Evolutionary conservation across 129 eudicot genomes (phyloP).

Genomic region (Helianthus tuberosus): DNA sequence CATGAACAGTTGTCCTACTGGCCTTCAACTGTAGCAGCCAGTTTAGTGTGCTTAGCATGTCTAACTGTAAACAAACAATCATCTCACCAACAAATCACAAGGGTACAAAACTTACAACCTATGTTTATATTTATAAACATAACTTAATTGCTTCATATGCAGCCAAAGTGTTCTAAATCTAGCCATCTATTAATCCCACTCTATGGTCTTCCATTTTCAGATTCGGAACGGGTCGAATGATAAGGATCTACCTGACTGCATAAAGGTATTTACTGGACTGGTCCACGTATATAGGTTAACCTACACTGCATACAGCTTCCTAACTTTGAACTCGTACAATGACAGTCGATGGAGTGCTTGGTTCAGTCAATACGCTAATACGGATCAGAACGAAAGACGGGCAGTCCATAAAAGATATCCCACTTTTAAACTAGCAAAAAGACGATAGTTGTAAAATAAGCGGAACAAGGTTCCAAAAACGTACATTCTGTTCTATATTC

Average conservation of each 20-base stretch:
- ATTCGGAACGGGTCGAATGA: slow-evolving; percentile 55
- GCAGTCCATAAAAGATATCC: slow-evolving; percentile 30
- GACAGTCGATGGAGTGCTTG: slow-evolving; percentile 84
- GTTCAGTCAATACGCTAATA: slow-evolving; percentile 49
- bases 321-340: slow-evolving; percentile 22
- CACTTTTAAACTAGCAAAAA: slow-evolving; percentile 24
- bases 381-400: slow-evolving; percentile 22
- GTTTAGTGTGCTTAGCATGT: slow-evolving; percentile 77
- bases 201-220: slow-evolving; percentile 46
- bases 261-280: slow-evolving; percentile 55
- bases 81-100: slow-evolving; percentile 55
- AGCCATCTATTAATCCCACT: slow-evolving; percentile 24
- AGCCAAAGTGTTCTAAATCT: slow-evolving; percentile 17
- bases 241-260: slow-evolving; percentile 71
- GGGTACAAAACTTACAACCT: slow-evolving; percentile 42
- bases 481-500: slow-evolving; percentile 18
- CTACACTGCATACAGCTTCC: slow-evolving; percentile 11
- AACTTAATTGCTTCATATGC: slow-evolving; percentile 12
- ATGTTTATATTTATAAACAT: not conserved
- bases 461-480: slow-evolving; percentile 39
- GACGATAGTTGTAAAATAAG: slow-evolving; percentile 28
- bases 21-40: slow-evolving; percentile 99
- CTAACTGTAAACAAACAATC: slow-evolving; percentile 53
- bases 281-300: not conserved
- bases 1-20: slow-evolving; percentile 75